Conservation (phyloP, 2,329 filamentous ascomycete genomes). For the Sarocladium kiliense region DNA sequence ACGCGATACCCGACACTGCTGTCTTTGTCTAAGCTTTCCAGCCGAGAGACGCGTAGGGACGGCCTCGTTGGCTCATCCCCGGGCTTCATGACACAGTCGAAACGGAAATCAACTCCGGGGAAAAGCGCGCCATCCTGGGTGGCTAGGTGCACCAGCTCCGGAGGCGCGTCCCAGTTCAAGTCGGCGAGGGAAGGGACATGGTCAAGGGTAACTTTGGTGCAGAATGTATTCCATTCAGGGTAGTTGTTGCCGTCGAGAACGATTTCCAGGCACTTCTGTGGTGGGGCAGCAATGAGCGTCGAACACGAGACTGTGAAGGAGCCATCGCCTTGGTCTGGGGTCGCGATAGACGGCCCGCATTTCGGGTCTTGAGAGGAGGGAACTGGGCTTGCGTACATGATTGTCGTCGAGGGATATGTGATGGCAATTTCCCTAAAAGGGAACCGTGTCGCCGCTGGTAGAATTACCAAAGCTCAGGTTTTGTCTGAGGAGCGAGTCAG, state of each 20-base stretch:
- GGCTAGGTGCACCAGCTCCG: background rate
- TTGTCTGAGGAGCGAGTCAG: no score
- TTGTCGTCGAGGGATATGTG: no score
- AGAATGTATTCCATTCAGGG: background rate
- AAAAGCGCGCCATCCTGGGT: background rate
- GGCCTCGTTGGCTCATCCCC: background rate
- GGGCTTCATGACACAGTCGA: conserved; percentile 7
- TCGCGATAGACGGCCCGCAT: background rate
- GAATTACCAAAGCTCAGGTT: no score
- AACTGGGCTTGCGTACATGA: background rate
- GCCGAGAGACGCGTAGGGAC: conserved; percentile 20
- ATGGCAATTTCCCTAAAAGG: no score
- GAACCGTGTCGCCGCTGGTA: no score
- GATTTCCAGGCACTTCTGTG: background rate
- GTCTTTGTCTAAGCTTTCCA: conserved; percentile 25
- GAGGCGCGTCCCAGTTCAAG: background rate
- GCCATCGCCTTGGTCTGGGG: background rate
- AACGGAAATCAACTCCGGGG: conserved; percentile 2
- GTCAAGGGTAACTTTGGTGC: background rate
- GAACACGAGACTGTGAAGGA: background rate
- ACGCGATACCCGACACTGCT: conserved; percentile 29
- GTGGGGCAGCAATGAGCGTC: background rate
- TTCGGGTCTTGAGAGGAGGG: background rate
- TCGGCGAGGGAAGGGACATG: background rate
- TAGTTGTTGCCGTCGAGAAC: background rate